These are phyloP conservation scores for Meyerozyma carpophila DNA, from an alignment of 1,139 yeast genomes.

Conservation along the genomic window DNA sequence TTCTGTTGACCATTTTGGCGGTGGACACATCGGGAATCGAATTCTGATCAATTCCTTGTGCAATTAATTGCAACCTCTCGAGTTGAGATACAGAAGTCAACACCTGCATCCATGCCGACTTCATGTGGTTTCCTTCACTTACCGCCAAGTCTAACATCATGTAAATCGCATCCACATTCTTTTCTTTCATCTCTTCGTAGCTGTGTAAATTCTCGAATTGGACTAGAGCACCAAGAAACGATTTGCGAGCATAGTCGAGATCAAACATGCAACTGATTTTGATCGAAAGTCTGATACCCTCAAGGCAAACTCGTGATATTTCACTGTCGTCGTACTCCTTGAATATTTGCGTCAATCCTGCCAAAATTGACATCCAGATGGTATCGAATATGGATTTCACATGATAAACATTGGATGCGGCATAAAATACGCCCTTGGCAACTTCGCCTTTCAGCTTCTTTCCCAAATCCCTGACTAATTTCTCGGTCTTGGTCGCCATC, in stretches of 20 bases:
- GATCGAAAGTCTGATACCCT: slow-evolving; percentile 79
- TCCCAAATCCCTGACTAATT: slow-evolving; percentile 68
- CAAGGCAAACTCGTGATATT: slow-evolving; percentile 66
- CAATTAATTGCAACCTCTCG: slow-evolving; percentile 82
- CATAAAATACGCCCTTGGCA: slow-evolving; percentile 27
- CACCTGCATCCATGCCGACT: slow-evolving; percentile 76
- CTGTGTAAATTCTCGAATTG: slow-evolving; percentile 82
- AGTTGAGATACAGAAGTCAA: slow-evolving; percentile 82
- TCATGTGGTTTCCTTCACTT: slow-evolving; percentile 68
- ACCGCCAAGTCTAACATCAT: slow-evolving; percentile 73
- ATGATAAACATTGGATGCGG: slow-evolving; percentile 79
- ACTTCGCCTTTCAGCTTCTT: slow-evolving; percentile 35
- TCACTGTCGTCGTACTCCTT: slow-evolving; percentile 82
- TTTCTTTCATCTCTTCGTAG: slow-evolving; percentile 69
- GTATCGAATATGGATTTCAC: slow-evolving; percentile 92
- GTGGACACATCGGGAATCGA: slow-evolving; percentile 80
- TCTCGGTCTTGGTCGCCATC: slow-evolving; percentile 85
- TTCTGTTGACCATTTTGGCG: slow-evolving; percentile 60
- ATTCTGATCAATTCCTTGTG: slow-evolving; percentile 83
- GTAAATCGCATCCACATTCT: slow-evolving; percentile 77
- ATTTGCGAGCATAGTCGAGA: slow-evolving; percentile 76
- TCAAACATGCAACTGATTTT: slow-evolving; percentile 83
- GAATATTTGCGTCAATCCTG: slow-evolving; percentile 90
- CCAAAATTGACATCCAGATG: slow-evolving; percentile 94
- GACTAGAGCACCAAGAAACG: slow-evolving; percentile 85